A percentile compares a stretch with the other conserved stretches of the same genome.
Evolutionary conservation across 108 stramenopile genomes (phyloP).

Genomic region (Discostella stelligeroides): DNA sequence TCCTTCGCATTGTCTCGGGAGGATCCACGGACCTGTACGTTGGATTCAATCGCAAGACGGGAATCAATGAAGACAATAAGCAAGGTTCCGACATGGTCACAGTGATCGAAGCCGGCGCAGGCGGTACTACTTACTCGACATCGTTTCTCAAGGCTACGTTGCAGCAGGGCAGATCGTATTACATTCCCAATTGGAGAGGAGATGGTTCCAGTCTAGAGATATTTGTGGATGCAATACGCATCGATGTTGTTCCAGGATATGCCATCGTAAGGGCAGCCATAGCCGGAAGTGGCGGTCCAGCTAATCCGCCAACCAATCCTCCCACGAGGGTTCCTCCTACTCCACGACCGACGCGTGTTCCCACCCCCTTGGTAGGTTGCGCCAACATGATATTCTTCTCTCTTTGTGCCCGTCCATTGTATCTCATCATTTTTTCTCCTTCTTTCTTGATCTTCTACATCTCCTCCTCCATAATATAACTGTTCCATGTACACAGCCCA

Average conservation of each 20-base stretch:
- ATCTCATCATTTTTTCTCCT: too few species aligned
- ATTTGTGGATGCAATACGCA: neutral
- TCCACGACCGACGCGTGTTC: neutral
- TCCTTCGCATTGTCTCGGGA: slow-evolving; percentile 28
- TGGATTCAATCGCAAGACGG: slow-evolving; percentile 38
- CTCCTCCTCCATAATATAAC: too few species aligned
- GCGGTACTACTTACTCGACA: slow-evolving; percentile 22
- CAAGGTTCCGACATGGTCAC: slow-evolving; percentile 23
- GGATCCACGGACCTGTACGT: slow-evolving; percentile 20
- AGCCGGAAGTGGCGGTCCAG: neutral
- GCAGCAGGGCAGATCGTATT: slow-evolving; percentile 4
- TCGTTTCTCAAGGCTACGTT: slow-evolving; percentile 11
- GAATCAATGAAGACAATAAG: slow-evolving; percentile 26
- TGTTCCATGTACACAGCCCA: too few species aligned
- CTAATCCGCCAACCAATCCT: neutral
- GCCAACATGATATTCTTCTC: too few species aligned
- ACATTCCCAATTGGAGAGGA: slow-evolving; percentile 16
- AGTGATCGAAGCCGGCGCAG: slow-evolving; percentile 8
- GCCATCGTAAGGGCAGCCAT: neutral
- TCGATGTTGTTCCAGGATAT: slow-evolving; percentile 13
- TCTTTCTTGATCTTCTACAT: too few species aligned
- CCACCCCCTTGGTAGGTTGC: neutral
- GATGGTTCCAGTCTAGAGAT: slow-evolving; percentile 10
- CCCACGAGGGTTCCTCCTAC: neutral
- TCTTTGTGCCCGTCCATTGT: too few species aligned